Percentiles rank a stretch among this genome's conserved stretches.
Evolutionary conservation across 164 flowering plant species (phyloP).

Genomic region (Dillenia suffruticosa): DNA sequence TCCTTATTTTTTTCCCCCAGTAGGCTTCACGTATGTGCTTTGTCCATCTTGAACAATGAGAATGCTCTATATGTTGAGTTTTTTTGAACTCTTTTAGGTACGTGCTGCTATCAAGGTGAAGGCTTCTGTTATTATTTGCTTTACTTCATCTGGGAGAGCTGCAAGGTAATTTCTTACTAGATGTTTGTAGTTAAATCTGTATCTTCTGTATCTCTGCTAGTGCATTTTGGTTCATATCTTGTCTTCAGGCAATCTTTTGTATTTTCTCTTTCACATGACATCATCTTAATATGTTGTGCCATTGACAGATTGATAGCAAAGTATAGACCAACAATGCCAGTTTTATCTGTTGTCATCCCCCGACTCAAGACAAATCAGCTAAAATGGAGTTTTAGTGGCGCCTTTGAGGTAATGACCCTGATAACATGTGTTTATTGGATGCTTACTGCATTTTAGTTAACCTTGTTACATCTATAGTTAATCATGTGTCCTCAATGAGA

Average conservation of each 20-base stretch:
- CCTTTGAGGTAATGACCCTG: conserved; percentile 63
- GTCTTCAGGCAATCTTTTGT: background rate
- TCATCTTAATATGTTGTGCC: too few relatives aligned
- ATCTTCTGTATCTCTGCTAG: background rate
- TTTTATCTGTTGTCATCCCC: conserved; percentile 84
- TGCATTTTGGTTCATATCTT: background rate
- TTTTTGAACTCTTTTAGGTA: conserved; percentile 35
- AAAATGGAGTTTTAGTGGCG: conserved; percentile 83
- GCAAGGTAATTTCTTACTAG: conserved; percentile 52
- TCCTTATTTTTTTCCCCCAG: background rate
- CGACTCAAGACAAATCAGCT: conserved; percentile 80
- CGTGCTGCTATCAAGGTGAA: conserved; percentile 86
- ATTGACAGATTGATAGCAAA: conserved; percentile 73
- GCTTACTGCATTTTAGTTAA: too few relatives aligned
- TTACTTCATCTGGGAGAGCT: conserved; percentile 91
- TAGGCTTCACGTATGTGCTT: too few relatives aligned
- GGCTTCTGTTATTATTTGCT: conserved; percentile 82
- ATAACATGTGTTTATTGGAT: too few relatives aligned
- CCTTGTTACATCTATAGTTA: too few relatives aligned
- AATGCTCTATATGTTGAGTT: too few relatives aligned
- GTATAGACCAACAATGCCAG: conserved; percentile 94
- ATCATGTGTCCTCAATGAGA: too few relatives aligned
- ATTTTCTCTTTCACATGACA: too few relatives aligned
- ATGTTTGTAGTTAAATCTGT: background rate
- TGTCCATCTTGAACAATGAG: too few relatives aligned